phyloP scores from a whole-genome alignment of 352 stramenopile species.

The Phytophthora fragariaefolia region DNA sequence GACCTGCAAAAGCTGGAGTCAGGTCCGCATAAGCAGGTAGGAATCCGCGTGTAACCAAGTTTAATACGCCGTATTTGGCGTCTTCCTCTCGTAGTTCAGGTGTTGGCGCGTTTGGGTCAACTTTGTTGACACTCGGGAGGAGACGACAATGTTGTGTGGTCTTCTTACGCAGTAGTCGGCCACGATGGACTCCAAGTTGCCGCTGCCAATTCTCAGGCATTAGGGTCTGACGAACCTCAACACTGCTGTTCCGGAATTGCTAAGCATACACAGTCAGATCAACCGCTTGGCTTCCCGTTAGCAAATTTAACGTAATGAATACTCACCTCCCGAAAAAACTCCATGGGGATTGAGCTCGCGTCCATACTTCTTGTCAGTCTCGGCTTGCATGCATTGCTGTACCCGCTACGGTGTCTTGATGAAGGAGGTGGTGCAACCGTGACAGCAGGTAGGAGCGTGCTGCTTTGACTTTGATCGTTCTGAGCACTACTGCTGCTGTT shows the following conservation, averaged over 20 bases:
- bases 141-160: conserved; percentile 58
- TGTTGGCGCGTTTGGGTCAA: conserved; percentile 55
- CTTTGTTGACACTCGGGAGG: conserved; percentile 76
- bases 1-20: conserved; percentile 65
- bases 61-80: conserved; percentile 66
- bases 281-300: not conserved
- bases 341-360: conserved; percentile 42
- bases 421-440: conserved; percentile 18
- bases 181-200: conserved; percentile 27
- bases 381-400: conserved; percentile 8
- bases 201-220: conserved; percentile 31
- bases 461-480: conserved; percentile 28
- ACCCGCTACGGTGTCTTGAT: conserved; percentile 18
- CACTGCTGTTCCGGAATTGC: conserved; percentile 49
- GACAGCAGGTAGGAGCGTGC: conserved; percentile 36
- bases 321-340: conserved; percentile 59
- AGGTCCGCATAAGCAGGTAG: conserved; percentile 65
- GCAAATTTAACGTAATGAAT: not conserved
- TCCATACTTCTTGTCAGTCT: conserved; percentile 16
- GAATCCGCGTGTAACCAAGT: conserved; percentile 77
- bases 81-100: conserved; percentile 68
- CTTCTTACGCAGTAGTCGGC: conserved; percentile 66
- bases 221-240: conserved; percentile 40
- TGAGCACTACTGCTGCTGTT: conserved; percentile 45
- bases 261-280: conserved; percentile 12